Evolutionary conservation across 306 rosid species (phyloP), one percentile per base, ranked within the genome.

Genomic region (Ziziphus jujuba): DNA sequence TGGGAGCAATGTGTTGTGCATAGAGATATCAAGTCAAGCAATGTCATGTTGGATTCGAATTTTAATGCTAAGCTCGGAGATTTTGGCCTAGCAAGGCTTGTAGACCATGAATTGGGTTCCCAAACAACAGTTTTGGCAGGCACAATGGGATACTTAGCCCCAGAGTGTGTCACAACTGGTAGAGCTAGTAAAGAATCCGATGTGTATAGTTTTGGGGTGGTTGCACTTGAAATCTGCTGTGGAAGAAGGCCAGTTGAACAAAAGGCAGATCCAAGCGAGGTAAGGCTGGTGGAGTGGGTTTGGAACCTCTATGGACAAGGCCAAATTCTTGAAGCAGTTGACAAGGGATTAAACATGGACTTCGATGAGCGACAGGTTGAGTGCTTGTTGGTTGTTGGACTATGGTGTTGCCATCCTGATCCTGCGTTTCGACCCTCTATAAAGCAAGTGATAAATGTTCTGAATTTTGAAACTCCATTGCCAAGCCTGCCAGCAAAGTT

Each of bases 1-100:
- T 85, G 96, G 88, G 91, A 90, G 59, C 95, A 87, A 63, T 90
- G 89, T 63, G 91, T 90, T 12, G 89, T 90, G 15, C 96, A 90
- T 55, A 83, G 95, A 69, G 96, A 87, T 57, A 81, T 90, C 10
- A 90, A 90, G 65, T 83, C 96, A 15, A 87, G 96, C 57, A 87
- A 90, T 72, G 61, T 90, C 7, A 87, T 87, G 91, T 44, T 90
- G 58, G 95, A 90, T 53, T 80, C 78, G 23, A 83, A 83, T 56
- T 87, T 85, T 81, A 90, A 76, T 44, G 85, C 88, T n/a, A 90
- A 90, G 63, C 77, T 87, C 11, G 95, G 96, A 14, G 95, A 90
- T 69, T 90, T 90, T 28, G 90, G 96, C 22, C 89, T 90, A 25
- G 95, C 95, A 24, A 81, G 89, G 81, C 56, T 85, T 1, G 87